phyloP scores from a whole-genome alignment of 1,139 yeast genomes.

The Candida mesenterica region DNA sequence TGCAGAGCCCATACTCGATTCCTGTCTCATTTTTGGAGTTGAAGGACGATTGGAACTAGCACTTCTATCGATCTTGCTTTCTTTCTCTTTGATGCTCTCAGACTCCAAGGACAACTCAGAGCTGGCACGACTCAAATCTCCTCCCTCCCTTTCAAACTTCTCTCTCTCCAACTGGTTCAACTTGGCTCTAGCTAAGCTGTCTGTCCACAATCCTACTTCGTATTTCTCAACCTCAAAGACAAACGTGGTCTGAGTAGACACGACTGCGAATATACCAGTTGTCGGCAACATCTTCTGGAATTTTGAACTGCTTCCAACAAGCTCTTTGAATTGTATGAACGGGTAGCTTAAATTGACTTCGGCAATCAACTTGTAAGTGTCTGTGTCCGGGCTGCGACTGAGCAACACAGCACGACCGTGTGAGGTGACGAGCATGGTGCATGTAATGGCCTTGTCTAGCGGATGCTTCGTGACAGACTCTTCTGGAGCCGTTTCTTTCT shows the following conservation, averaged over 20 bases:
- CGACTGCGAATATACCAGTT: constrained; percentile 54
- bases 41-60: constrained; percentile 6
- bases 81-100: constrained; percentile 1
- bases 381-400: constrained; percentile 33
- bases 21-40: constrained; percentile 5
- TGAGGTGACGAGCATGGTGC: constrained; percentile 53
- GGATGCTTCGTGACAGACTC: constrained; percentile 17
- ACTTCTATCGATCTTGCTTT: neutral
- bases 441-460: constrained; percentile 36
- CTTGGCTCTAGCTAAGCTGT: constrained; percentile 50
- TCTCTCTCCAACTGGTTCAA: constrained; percentile 21
- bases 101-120: neutral
- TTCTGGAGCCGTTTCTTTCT: constrained; percentile 3
- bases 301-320: constrained; percentile 33
- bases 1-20: constrained; percentile 2
- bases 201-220: constrained; percentile 58
- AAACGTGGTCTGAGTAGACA: constrained; percentile 45
- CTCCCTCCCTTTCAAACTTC: constrained; percentile 2
- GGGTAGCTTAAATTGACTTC: constrained; percentile 51
- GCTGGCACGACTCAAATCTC: neutral
- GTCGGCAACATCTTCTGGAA: constrained; percentile 35
- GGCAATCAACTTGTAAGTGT: constrained; percentile 38
- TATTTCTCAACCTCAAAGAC: constrained; percentile 57
- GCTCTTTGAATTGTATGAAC: constrained; percentile 54
- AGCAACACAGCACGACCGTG: constrained; percentile 57